A percentile compares a stretch with the other conserved stretches of the same genome.
Conservation (phyloP, 2,329 filamentous ascomycete species). For the Clarireedia sp. region DNA sequence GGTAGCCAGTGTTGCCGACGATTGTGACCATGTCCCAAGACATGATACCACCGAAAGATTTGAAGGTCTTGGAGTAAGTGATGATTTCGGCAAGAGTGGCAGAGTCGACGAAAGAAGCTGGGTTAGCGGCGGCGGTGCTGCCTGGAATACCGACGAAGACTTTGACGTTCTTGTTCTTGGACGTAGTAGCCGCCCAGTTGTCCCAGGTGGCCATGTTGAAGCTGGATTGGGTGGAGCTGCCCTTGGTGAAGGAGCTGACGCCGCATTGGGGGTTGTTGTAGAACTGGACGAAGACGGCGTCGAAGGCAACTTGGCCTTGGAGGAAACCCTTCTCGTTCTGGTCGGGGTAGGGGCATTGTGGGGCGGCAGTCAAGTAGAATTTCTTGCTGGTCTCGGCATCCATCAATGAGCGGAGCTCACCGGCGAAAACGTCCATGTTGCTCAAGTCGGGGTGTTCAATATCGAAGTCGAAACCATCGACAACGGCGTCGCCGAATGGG, state of each 20-base stretch:
- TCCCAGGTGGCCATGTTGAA: slow-evolving; percentile 59
- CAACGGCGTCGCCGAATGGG: slow-evolving; percentile 56
- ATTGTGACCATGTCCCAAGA: slow-evolving; percentile 60
- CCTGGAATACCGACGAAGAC: slow-evolving; percentile 53
- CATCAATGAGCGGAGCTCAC: slow-evolving; percentile 38
- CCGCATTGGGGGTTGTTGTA: slow-evolving; percentile 49
- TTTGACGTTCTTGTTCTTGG: slow-evolving; percentile 50
- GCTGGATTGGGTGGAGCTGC: slow-evolving; percentile 37
- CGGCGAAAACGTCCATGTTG: slow-evolving; percentile 5
- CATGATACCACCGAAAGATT: slow-evolving; percentile 58
- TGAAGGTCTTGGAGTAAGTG: slow-evolving; percentile 42
- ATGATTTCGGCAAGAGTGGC: slow-evolving; percentile 41
- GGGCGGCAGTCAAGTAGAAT: slow-evolving; percentile 55
- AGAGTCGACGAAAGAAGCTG: slow-evolving; percentile 43
- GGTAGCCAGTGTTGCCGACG: slow-evolving; percentile 21
- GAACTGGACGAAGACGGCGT: slow-evolving; percentile 34
- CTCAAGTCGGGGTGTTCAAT: not conserved
- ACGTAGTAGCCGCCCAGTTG: slow-evolving; percentile 48
- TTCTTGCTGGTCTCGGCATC: slow-evolving; percentile 37
- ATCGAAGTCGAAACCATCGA: slow-evolving; percentile 74
- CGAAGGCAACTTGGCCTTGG: slow-evolving; percentile 37
- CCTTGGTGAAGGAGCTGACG: slow-evolving; percentile 39
- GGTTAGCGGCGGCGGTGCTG: slow-evolving; percentile 35
- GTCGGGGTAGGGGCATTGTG: slow-evolving; percentile 60
- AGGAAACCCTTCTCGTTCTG: slow-evolving; percentile 48